Percentiles rank a stretch among this genome's conserved stretches.
These are phyloP conservation scores for Avicennia marina DNA, from an alignment of 257 asterid species.

Conservation along the genomic window DNA sequence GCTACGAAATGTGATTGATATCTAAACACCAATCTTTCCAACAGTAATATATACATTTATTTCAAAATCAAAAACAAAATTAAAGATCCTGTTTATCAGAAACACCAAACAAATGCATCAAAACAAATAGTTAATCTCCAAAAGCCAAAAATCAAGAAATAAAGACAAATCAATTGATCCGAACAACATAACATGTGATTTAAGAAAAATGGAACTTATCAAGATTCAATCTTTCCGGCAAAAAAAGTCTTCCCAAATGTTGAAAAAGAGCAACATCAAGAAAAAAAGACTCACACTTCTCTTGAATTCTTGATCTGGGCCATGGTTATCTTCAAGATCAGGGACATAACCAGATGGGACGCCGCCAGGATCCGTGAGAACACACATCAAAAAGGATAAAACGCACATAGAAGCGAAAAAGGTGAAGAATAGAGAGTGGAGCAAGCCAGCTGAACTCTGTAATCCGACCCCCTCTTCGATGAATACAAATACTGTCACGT, in stretches of 20 bases:
- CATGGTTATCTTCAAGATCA: constrained; percentile 40
- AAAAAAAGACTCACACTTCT: constrained; percentile 36
- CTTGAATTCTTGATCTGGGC: constrained; percentile 37
- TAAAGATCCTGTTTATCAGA: too few species aligned
- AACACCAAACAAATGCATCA: too few species aligned
- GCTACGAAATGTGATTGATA: too few species aligned
- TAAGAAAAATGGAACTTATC: neutral
- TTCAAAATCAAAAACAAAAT: too few species aligned
- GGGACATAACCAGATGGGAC: constrained; percentile 59
- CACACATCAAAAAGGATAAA: constrained; percentile 47
- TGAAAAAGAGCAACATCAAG: constrained; percentile 2
- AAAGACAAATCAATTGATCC: too few species aligned
- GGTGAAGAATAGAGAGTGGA: constrained; percentile 59
- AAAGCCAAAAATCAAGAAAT: too few species aligned
- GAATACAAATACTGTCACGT: constrained; percentile 64
- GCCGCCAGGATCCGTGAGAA: constrained; percentile 58
- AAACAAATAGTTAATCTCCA: too few species aligned
- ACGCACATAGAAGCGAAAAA: constrained; percentile 34
- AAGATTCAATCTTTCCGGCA: constrained; percentile 6
- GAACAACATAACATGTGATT: too few species aligned
- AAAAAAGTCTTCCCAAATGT: neutral
- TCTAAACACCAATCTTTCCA: too few species aligned
- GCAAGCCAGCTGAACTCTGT: constrained; percentile 58
- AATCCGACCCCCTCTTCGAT: constrained; percentile 60
- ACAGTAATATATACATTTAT: too few species aligned